Evolutionary conservation across 2,329 filamentous ascomycete genomes (phyloP).

Genomic region (Capronia coronata): DNA sequence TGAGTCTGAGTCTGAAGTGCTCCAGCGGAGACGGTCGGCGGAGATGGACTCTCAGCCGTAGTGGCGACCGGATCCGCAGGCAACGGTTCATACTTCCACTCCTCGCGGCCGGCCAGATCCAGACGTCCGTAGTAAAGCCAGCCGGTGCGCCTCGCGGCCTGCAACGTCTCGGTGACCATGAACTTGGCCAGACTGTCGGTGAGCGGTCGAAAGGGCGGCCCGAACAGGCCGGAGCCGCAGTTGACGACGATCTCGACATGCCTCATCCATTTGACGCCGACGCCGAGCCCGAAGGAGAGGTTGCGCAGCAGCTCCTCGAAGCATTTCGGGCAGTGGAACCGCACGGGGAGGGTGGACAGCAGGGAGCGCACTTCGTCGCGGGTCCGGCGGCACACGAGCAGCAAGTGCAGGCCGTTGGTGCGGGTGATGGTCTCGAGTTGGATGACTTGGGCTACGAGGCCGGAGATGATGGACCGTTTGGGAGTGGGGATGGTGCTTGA

Average conservation of each 20-base stretch:
- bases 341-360: constrained; percentile 5
- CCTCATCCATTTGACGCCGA: constrained; percentile 18
- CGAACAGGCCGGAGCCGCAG: not conserved
- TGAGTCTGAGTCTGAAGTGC: no score
- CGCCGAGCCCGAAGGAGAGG: constrained; percentile 18
- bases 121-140: constrained; percentile 15
- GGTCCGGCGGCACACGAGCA: constrained; percentile 7
- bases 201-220: not conserved
- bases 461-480: constrained; percentile 6
- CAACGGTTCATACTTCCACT: constrained; percentile 10
- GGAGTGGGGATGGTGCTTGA: no score
- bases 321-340: constrained; percentile 18
- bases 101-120: constrained; percentile 10
- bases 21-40: no score
- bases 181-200: constrained; percentile 3
- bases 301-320: constrained; percentile 15
- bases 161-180: constrained; percentile 9
- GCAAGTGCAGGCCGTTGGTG: constrained; percentile 16
- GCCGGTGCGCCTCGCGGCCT: constrained; percentile 1
- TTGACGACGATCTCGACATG: constrained; percentile 14
- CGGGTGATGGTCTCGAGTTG: constrained; percentile 13
- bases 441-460: constrained; percentile 9
- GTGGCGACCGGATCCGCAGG: not conserved
- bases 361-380: constrained; percentile 9
- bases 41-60: no score